phyloP scores from a whole-genome alignment of 139 green algal genomes.

The Closterium sp. region DNA sequence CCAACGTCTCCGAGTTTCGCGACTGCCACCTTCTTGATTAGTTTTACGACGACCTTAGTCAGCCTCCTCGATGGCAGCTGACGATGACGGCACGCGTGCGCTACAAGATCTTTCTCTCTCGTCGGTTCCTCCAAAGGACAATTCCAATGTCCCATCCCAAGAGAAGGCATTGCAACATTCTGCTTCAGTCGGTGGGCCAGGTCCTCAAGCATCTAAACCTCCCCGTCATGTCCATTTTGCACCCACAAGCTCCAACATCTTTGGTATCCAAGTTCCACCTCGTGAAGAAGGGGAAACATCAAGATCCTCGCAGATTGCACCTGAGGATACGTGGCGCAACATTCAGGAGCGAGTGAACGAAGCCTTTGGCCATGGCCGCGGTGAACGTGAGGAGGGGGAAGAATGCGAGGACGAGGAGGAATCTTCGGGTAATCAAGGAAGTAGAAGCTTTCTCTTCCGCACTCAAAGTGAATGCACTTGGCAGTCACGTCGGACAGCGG shows the following conservation, averaged over 20 bases:
- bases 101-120: neutral
- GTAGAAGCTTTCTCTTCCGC: neutral
- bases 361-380: neutral
- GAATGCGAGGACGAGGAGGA: neutral
- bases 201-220: neutral
- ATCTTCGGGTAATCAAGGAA: neutral
- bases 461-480: neutral
- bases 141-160: neutral
- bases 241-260: neutral
- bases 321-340: neutral
- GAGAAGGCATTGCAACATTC: neutral
- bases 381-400: neutral
- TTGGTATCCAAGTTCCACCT: neutral
- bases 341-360: neutral
- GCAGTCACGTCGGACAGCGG: neutral
- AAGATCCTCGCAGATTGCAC: neutral
- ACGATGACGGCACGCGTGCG: neutral
- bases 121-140: neutral
- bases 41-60: neutral
- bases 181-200: neutral
- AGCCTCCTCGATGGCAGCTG: neutral
- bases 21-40: neutral
- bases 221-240: neutral
- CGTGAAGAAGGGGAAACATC: neutral
- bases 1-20: neutral